Evolutionary conservation across 2,329 filamentous ascomycete species (phyloP).

Genomic region (Chalaropsis ovoidea): DNA sequence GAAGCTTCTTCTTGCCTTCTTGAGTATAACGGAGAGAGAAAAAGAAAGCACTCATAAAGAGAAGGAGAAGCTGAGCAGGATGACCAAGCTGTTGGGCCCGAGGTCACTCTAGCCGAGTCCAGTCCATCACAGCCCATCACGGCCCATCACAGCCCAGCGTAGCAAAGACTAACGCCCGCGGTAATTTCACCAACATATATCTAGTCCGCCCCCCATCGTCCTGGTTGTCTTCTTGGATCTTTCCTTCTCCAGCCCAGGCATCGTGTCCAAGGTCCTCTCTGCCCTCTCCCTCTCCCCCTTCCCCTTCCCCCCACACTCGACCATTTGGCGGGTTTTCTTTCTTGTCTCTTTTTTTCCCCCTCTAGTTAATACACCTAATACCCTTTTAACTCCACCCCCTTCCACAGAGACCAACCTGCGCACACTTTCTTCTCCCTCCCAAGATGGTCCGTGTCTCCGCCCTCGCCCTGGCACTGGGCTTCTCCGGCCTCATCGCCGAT

Average conservation of each 20-base stretch:
- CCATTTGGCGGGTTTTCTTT: neutral
- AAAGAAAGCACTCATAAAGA: constrained; percentile 1
- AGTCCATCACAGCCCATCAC: neutral
- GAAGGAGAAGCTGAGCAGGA: constrained; percentile 4
- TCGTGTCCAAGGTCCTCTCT: constrained; percentile 11
- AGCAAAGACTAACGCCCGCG: no score
- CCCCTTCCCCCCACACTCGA: neutral
- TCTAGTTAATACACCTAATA: neutral
- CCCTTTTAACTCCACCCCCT: neutral
- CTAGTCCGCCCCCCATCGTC: neutral
- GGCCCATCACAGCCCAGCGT: no score
- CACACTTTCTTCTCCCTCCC: neutral
- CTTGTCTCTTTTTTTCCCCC: neutral
- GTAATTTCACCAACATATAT: neutral
- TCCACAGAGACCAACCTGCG: neutral
- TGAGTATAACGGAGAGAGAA: neutral
- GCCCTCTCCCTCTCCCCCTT: neutral
- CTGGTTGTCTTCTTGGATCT: neutral
- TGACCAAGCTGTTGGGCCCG: neutral
- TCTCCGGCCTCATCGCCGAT: constrained; percentile 5
- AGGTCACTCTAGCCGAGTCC: neutral
- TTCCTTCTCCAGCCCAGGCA: constrained; percentile 13
- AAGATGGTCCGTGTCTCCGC: constrained; percentile 3
- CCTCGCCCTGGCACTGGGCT: constrained; percentile 3
- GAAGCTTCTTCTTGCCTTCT: neutral